These are phyloP conservation scores for Galeopsis tetrahit DNA, from an alignment of 257 asterid genomes.

Conservation along the genomic window DNA sequence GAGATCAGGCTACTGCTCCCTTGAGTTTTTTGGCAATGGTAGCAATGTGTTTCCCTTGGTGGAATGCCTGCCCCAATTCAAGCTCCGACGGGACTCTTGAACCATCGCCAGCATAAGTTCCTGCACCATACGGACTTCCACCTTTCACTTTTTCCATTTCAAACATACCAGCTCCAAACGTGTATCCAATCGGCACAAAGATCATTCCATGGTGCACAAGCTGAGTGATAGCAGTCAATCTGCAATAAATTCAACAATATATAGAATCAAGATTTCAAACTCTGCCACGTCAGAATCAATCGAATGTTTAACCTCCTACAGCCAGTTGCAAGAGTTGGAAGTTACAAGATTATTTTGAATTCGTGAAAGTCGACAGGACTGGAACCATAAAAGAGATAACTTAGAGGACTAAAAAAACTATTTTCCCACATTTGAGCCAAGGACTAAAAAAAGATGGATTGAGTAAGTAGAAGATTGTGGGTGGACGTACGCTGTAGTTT, in stretches of 20 bases:
- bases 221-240: conserved; percentile 69
- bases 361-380: no score
- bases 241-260: conserved; percentile 31
- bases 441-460: not conserved
- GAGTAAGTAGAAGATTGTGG: not conserved
- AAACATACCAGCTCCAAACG: conserved; percentile 68
- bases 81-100: conserved; percentile 61
- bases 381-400: no score
- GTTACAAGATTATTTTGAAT: no score
- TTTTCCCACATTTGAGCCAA: not conserved
- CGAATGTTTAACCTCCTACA: no score
- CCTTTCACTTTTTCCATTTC: conserved; percentile 76
- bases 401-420: not conserved
- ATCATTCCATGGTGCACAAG: conserved; percentile 72
- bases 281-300: no score
- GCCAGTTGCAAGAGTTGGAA: no score
- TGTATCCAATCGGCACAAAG: conserved; percentile 68
- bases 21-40: conserved; percentile 60
- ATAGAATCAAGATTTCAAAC: no score
- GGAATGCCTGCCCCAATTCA: conserved; percentile 59
- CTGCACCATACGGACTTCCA: conserved; percentile 91
- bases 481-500: conserved; percentile 68
- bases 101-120: conserved; percentile 83
- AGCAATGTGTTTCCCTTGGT: conserved; percentile 66
- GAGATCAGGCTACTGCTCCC: conserved; percentile 41